Conservation (phyloP, 345 rosid genomes). For the Gossypium sturtianum region DNA sequence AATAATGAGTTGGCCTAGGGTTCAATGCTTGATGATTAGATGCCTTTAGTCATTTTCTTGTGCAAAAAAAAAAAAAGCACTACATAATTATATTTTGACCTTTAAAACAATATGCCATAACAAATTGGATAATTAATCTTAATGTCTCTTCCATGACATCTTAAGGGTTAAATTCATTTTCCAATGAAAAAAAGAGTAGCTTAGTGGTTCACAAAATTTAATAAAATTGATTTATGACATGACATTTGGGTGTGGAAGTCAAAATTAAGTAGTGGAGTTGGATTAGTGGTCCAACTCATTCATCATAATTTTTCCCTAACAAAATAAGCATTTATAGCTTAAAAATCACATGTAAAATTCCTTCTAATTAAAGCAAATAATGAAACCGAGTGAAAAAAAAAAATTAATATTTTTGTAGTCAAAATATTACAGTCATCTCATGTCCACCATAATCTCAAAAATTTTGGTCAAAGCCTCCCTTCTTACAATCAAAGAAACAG, state of each 20-base stretch:
- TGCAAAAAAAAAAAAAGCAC: neutral
- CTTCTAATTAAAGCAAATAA: neutral
- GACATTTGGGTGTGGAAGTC: neutral
- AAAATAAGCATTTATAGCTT: neutral
- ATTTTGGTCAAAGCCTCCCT: slow-evolving; percentile 2
- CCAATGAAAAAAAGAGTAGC: too few species aligned
- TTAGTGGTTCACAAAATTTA: neutral
- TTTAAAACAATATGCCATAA: neutral
- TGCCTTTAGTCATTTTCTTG: neutral
- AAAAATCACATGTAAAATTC: neutral
- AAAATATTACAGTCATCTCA: neutral
- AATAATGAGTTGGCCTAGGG: slow-evolving; percentile 2
- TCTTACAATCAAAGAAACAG: neutral
- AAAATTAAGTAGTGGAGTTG: neutral
- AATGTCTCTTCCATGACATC: too few species aligned
- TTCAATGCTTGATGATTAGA: slow-evolving; percentile 12
- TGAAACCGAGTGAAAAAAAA: neutral
- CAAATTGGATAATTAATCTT: neutral
- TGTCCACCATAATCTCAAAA: neutral
- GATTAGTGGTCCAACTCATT: slow-evolving; percentile 3
- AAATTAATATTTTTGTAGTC: neutral
- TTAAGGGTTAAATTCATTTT: too few species aligned
- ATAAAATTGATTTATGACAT: neutral
- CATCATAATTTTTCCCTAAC: neutral
- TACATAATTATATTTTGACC: neutral